Evolutionary conservation across 106 monocot species (phyloP), one percentile per base, ranked within the genome.

Genomic region (Allium cepa): DNA sequence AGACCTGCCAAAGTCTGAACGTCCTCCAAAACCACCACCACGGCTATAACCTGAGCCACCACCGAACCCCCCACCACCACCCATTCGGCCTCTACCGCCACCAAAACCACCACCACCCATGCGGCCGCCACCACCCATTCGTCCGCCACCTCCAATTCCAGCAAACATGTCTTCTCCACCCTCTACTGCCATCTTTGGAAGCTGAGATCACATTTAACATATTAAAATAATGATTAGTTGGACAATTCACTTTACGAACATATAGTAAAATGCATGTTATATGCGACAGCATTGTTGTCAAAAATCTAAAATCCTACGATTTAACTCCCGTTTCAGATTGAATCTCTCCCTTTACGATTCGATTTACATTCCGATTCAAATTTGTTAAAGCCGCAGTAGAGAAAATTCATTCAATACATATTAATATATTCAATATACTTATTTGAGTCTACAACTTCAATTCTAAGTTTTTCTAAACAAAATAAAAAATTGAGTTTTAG

Each of bases 151-250:
- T 17, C 36, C 36, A 0, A 36, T 36, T 36, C 67, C 53, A 55
- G 15, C 11, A 55, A 55, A 55, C 13, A 12, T 15, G 11, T 55
- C 53, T 4, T 15, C 53, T 55, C 53, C 2, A 77, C 69, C 83
- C 47, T 88, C 86, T 18, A 77, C 84, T 46, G 60, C 60, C 69
- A 97, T 89, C 58, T 56, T 86, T n/a, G 88, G 96, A 74, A 97
- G 92, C 96, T 67, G 53, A 55, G 15, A 55, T 55, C 15, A 0
- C 15, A 55, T 55, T 55, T 12, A 6, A 12, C 53, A 55, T 55
- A 15, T 0, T 12, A 11, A 12, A 55, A 15, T 55, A 55, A 55
- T 11, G 13, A 55, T 11, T 6, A 55, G 53, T 15, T 12, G 53
- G 7, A 15, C 11, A 55, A 2, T 12, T 55, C 11, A 15, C 53